Evolutionary conservation across 208 protist genomes (phyloP), one percentile per base, ranked within the genome.

Genomic region (Wallacemonas sp.): DNA sequence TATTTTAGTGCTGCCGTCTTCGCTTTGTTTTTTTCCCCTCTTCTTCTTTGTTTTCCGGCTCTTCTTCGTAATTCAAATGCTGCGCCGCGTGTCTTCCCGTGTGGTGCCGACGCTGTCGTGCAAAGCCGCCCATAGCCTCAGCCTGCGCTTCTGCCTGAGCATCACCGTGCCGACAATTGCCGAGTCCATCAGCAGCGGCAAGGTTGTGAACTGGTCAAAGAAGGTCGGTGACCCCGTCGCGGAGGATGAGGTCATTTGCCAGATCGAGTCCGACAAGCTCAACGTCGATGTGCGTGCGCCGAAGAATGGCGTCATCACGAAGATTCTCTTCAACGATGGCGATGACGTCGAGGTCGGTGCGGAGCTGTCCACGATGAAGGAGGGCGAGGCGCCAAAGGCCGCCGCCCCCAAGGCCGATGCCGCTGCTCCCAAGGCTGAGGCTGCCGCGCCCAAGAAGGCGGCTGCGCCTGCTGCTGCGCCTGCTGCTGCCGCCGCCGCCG

Each of bases 211-310:
- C 45, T 99, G 97, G 96, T 81, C 79, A 0, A 99, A 98, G 79
- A 93, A 94, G 49, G 91, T 97, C 34, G 98, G 98, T 38, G 97
- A 99, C 62, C 72, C 84, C 63, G 95, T 99, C n/a, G 77, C 88
- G 5, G 89, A 96, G 70, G 98, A 99, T 74, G 97, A 99, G 56
- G 81, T 98, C 2, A 87, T 99, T 58, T 96, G 93, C 55, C 84
- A 97, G 46, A 96, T 99, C 62, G 98, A 99, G 78, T 99, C 98
- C 15, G 98, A 99, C 77, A 99, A 99, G 86, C 96, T 98, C 24
- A 95, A 88, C 41, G 94, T 98, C 22, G 96, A 98, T 55, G 90
- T 99, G 39, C 95, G 93, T 36, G 92, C 98, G 15, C 96, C 97
- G 11, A 78, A 80, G 28, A 85, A 76, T 39, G 97, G 98, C 58